Conservation (phyloP, 2,329 filamentous ascomycete species). For the Ceratocystis cubensis region DNA sequence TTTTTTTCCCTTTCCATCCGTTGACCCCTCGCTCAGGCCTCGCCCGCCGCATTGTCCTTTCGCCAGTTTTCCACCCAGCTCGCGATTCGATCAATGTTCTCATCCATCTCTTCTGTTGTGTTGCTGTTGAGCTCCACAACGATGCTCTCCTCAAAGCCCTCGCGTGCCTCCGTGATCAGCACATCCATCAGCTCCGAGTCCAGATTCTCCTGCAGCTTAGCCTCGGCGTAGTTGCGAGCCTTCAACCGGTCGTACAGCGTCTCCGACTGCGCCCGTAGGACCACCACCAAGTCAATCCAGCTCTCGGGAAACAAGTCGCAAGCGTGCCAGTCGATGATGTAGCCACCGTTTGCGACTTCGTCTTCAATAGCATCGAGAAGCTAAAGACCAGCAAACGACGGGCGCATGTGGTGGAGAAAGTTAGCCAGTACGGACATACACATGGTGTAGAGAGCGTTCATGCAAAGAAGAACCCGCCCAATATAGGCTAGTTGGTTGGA, state of each 20-base stretch:
- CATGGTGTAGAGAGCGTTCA: too few relatives aligned
- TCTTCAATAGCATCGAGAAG: slow-evolving; percentile 82
- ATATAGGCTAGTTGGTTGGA: neutral
- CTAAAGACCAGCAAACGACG: slow-evolving; percentile 30
- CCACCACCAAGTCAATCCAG: slow-evolving; percentile 91
- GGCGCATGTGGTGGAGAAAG: neutral
- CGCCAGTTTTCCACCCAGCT: slow-evolving; percentile 42
- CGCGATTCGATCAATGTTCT: slow-evolving; percentile 73
- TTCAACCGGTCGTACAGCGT: slow-evolving; percentile 74
- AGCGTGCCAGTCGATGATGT: slow-evolving; percentile 94
- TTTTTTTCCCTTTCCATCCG: neutral
- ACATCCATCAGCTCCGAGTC: slow-evolving; percentile 98
- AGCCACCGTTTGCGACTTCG: slow-evolving; percentile 64
- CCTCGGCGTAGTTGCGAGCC: slow-evolving; percentile 68
- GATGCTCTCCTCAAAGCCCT: slow-evolving; percentile 74
- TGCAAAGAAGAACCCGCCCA: neutral
- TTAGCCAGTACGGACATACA: neutral
- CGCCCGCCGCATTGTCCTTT: slow-evolving; percentile 4
- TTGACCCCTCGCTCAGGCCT: too few relatives aligned
- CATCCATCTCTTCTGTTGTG: slow-evolving; percentile 70
- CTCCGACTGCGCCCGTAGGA: slow-evolving; percentile 68
- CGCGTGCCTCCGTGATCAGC: slow-evolving; percentile 74
- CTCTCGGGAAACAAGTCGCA: slow-evolving; percentile 88
- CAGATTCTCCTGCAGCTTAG: slow-evolving; percentile 88
- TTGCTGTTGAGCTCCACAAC: slow-evolving; percentile 83